Evolutionary conservation across 2,329 filamentous ascomycete species (phyloP), one percentile per base, ranked within the genome.

Genomic region (Fusarium tuaranense): DNA sequence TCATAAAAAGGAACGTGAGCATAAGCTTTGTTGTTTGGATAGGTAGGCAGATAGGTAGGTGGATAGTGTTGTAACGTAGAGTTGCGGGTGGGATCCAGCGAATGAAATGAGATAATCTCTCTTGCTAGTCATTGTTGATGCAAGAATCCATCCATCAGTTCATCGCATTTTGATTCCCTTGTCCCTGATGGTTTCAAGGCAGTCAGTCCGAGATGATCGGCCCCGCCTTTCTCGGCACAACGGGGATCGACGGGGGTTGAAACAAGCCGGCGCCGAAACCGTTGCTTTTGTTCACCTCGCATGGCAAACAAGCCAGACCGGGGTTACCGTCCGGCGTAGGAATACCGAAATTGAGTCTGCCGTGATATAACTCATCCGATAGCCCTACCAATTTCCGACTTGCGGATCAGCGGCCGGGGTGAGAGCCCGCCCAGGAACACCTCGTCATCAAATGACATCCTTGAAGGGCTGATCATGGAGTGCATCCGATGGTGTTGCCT

Each of bases 321-420:
- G 68, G 71, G 68, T 69, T 64, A 53, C 48, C 41, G 22, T 41
- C 53, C 68, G 27, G 48, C 44, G 55, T 59, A 55, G 65, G 63
- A 69, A 68, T 51, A 39, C 62, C 67, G 65, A 59, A 34, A 38
- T 65, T 65, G 51, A 60, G 58, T 58, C 34, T 66, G 51, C 48
- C 22, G 51, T 30, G 58, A 65, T 39, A 51, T 39, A 30, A 48
- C 67, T 87, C 83, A 90, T n/a, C 88, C 88, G 63, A 90, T 86
- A 4, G 88, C 88, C 32, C 86, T 84, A 7, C 88, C 88, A 80
- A 90, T 90, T 57, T 87, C 84, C 13, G 84, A 84, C 65, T 84
- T 81, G 65, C 83, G 84, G 61, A 88, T 80, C 32, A 85, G 78
- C 14, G 87, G 87, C 10, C 87, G 85, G 3, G 88, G 87, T 22